Evolutionary conservation across 805 yeast genomes (phyloP).

Genomic region (Millerozyma acaciae): DNA sequence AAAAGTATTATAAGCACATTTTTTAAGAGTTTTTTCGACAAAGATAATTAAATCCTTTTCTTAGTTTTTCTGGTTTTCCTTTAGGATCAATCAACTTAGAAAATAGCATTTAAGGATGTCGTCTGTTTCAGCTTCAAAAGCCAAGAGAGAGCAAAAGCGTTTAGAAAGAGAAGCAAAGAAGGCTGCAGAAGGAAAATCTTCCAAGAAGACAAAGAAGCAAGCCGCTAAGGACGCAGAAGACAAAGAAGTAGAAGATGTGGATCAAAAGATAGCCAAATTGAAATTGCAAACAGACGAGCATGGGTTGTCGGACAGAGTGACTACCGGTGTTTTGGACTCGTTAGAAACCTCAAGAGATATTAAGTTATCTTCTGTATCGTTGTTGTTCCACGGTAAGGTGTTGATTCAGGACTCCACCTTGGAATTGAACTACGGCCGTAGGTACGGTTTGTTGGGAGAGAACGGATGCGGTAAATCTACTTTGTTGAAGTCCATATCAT

Average conservation of each 20-base stretch:
- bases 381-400: conserved; percentile 96
- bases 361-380: conserved; percentile 83
- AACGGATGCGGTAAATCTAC: conserved; percentile 99
- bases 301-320: conserved; percentile 94
- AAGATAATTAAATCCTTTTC: too few species aligned
- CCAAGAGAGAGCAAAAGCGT: conserved; percentile 97
- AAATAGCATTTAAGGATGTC: too few species aligned
- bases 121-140: conserved; percentile 89
- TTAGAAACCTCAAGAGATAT: conserved; percentile 89
- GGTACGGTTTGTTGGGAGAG: conserved; percentile 96
- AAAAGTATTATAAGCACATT: too few species aligned
- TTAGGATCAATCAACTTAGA: too few species aligned
- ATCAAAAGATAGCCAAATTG: conserved; percentile 75
- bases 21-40: too few species aligned
- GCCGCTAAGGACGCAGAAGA: conserved; percentile 49
- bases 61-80: too few species aligned
- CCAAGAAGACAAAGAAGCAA: conserved; percentile 61
- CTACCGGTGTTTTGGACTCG: conserved; percentile 94
- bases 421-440: conserved; percentile 95
- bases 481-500: conserved; percentile 86
- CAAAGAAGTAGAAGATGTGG: conserved; percentile 55
- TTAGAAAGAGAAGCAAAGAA: conserved; percentile 52
- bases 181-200: conserved; percentile 63
- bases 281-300: conserved; percentile 91
- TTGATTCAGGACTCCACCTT: conserved; percentile 85